Evolutionary conservation across 2,329 filamentous ascomycete species (phyloP).

Genomic region (Penicillium sp.): DNA sequence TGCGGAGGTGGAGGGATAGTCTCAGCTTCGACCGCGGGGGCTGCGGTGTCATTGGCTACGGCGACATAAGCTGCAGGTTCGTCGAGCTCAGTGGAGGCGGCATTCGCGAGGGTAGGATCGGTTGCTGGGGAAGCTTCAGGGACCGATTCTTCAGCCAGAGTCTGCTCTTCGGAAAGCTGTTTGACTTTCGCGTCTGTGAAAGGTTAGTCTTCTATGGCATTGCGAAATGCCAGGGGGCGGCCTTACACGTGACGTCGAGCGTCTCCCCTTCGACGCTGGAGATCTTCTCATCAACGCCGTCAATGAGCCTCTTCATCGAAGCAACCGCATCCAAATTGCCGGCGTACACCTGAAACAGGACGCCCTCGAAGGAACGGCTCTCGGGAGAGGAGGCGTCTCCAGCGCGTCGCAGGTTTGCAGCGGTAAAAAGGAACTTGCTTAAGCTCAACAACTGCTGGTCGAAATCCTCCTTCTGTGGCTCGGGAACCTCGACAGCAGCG

Average conservation of each 20-base stretch:
- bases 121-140: slow-evolving; percentile 45
- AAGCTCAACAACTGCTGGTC: slow-evolving; percentile 62
- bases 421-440: slow-evolving; percentile 66
- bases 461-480: slow-evolving; percentile 53
- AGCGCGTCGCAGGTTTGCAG: slow-evolving; percentile 63
- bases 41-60: slow-evolving; percentile 52
- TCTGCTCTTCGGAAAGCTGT: slow-evolving; percentile 52
- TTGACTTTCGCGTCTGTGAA: slow-evolving; percentile 59
- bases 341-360: slow-evolving; percentile 66
- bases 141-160: slow-evolving; percentile 44
- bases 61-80: slow-evolving; percentile 52
- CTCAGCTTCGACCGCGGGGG: slow-evolving; percentile 25
- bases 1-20: slow-evolving; percentile 42
- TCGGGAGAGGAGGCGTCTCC: slow-evolving; percentile 64
- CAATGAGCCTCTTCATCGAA: slow-evolving; percentile 64
- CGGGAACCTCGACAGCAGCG: slow-evolving; percentile 51
- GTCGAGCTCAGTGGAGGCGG: slow-evolving; percentile 64
- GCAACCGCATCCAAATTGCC: slow-evolving; percentile 64
- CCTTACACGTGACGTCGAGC: slow-evolving; percentile 63
- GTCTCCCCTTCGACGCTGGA: slow-evolving; percentile 59
- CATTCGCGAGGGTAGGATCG: slow-evolving; percentile 66
- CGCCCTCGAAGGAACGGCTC: slow-evolving; percentile 67
- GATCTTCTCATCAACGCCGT: slow-evolving; percentile 63
- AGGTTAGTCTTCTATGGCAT: slow-evolving; percentile 12
- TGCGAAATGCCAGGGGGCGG: slow-evolving; percentile 17